phyloP scores from a whole-genome alignment of 306 rosid species.

The Cucumis melo region DNA sequence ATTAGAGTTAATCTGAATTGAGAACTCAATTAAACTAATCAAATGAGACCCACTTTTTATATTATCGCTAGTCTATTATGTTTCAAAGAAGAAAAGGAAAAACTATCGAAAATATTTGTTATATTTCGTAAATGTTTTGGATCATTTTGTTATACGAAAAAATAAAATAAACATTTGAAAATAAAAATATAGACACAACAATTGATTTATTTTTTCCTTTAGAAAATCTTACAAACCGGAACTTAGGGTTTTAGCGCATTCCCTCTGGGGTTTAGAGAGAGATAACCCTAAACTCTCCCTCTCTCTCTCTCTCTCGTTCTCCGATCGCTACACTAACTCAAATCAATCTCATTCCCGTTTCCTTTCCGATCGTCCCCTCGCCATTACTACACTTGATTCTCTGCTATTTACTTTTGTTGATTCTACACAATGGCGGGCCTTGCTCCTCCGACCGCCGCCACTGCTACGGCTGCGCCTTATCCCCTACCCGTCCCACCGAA shows the following conservation, averaged over 20 bases:
- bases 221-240: background rate
- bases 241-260: slow-evolving; percentile 6
- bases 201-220: no score
- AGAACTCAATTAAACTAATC: no score
- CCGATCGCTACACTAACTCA: background rate
- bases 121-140: no score
- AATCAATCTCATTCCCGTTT: background rate
- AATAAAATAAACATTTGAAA: no score
- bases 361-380: background rate
- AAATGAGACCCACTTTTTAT: no score
- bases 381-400: background rate
- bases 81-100: no score
- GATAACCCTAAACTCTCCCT: background rate
- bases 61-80: no score
- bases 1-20: no score
- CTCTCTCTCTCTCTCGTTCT: background rate
- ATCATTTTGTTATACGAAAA: no score
- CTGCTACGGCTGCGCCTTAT: slow-evolving; percentile 14
- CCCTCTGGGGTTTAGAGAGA: slow-evolving; percentile 10
- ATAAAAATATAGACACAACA: no score
- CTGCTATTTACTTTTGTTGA: background rate
- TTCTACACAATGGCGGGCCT: slow-evolving; percentile 25
- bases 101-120: no score
- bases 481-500: slow-evolving; percentile 7
- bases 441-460: slow-evolving; percentile 16